phyloP scores from a whole-genome alignment of 148 eudicot genomes.

The Heliosperma pusillum region DNA sequence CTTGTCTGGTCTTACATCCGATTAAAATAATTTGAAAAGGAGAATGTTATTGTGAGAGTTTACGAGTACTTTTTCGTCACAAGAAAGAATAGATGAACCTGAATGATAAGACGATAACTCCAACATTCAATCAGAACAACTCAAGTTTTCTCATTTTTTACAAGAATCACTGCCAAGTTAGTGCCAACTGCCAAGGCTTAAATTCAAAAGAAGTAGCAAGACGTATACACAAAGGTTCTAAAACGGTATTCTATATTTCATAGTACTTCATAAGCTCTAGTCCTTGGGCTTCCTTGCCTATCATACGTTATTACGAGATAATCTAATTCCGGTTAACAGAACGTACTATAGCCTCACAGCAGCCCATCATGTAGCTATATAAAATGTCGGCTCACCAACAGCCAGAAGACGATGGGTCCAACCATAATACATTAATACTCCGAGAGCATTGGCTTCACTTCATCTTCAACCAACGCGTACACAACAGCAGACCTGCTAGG shows the following conservation, averaged over 20 bases:
- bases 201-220: conserved; percentile 4
- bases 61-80: no score
- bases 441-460: conserved; percentile 18
- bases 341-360: neutral
- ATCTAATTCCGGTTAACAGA: neutral
- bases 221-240: neutral
- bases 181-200: no score
- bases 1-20: no score
- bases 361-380: neutral
- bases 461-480: conserved; percentile 53
- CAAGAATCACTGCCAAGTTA: no score
- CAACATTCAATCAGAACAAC: no score
- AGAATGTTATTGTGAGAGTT: no score
- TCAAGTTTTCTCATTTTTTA: no score
- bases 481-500: conserved; percentile 89
- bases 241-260: neutral
- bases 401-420: conserved; percentile 3
- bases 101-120: no score
- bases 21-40: no score
- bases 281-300: neutral
- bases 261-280: neutral
- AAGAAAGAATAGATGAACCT: no score
- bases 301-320: conserved; percentile 2
- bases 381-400: neutral
- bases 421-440: neutral